These are phyloP conservation scores for Mycena floridula DNA, from an alignment of 768 basidiomycete genomes.

Conservation along the genomic window DNA sequence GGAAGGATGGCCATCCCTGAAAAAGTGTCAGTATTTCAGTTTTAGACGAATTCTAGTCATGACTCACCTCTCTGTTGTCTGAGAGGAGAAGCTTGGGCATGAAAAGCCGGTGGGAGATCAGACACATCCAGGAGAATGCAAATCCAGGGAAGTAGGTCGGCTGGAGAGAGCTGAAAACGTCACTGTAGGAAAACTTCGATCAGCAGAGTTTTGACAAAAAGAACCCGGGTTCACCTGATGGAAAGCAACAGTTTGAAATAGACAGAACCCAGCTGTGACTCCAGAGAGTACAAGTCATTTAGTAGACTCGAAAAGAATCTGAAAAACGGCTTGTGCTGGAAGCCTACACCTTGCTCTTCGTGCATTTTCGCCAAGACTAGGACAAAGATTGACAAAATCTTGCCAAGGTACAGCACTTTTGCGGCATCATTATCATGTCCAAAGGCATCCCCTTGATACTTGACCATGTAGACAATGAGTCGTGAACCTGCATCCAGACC, in stretches of 20 bases:
- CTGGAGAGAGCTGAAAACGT: conserved; percentile 92
- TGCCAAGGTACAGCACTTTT: conserved; percentile 93
- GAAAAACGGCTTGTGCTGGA: conserved; percentile 98
- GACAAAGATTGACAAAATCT: conserved; percentile 95
- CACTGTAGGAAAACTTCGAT: conserved; percentile 40
- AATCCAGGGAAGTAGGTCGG: conserved; percentile 97
- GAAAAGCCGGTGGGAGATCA: conserved; percentile 93
- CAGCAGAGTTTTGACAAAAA: conserved; percentile 1
- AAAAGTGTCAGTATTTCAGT: neutral
- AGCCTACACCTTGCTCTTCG: conserved; percentile 85
- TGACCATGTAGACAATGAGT: conserved; percentile 96
- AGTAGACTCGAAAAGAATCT: conserved; percentile 96
- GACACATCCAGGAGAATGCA: conserved; percentile 96
- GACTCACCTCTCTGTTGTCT: conserved; percentile 76
- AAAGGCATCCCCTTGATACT: conserved; percentile 96
- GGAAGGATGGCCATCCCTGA: conserved; percentile 95
- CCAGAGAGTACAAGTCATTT: conserved; percentile 85
- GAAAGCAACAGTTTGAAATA: conserved; percentile 87
- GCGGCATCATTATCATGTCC: conserved; percentile 91
- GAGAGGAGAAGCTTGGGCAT: conserved; percentile 92
- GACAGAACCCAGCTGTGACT: conserved; percentile 77
- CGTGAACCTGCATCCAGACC: conserved; percentile 94
- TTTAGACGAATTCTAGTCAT: neutral
- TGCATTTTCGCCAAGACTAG: conserved; percentile 92
- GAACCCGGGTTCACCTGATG: conserved; percentile 56